Evolutionary conservation across 768 basidiomycete genomes (phyloP).

Genomic region (Tylopilus felleus): DNA sequence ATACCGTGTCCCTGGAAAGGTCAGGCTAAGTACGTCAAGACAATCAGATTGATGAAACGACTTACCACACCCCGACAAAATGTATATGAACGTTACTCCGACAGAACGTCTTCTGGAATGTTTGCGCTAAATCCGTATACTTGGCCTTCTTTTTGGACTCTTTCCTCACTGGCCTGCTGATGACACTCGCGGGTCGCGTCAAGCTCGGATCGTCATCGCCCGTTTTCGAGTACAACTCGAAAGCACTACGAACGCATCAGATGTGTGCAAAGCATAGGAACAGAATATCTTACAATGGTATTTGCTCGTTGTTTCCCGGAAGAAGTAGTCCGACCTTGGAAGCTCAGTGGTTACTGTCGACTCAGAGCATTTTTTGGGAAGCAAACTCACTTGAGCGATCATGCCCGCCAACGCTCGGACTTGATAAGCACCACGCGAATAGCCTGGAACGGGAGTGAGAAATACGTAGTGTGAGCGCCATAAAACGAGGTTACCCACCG

Average conservation of each 20-base stretch:
- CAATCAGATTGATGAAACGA: not conserved
- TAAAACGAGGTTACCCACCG: slow-evolving; percentile 23
- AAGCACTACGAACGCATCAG: slow-evolving; percentile 30
- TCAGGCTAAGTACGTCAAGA: not conserved
- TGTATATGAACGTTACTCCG: slow-evolving; percentile 35
- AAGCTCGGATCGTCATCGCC: slow-evolving; percentile 13
- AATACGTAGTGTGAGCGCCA: not conserved
- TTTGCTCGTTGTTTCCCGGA: slow-evolving; percentile 40
- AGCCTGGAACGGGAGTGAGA: slow-evolving; percentile 30
- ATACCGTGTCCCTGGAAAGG: slow-evolving; percentile 43
- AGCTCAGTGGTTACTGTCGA: not conserved
- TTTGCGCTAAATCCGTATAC: slow-evolving; percentile 20
- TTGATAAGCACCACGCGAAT: slow-evolving; percentile 49
- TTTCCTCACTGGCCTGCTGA: slow-evolving; percentile 4
- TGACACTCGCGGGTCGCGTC: slow-evolving; percentile 10
- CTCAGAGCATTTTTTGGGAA: not conserved
- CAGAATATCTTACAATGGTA: slow-evolving; percentile 33
- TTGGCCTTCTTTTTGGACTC: slow-evolving; percentile 11
- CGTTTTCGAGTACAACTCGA: slow-evolving; percentile 35
- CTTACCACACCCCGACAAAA: slow-evolving; percentile 45
- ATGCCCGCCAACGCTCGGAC: slow-evolving; percentile 42
- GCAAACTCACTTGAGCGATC: slow-evolving; percentile 36
- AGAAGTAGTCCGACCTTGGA: slow-evolving; percentile 40
- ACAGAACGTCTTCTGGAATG: slow-evolving; percentile 38
- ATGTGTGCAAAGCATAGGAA: not conserved